phyloP scores from a whole-genome alignment of 306 rosid species.

The Luffa aegyptiaca region DNA sequence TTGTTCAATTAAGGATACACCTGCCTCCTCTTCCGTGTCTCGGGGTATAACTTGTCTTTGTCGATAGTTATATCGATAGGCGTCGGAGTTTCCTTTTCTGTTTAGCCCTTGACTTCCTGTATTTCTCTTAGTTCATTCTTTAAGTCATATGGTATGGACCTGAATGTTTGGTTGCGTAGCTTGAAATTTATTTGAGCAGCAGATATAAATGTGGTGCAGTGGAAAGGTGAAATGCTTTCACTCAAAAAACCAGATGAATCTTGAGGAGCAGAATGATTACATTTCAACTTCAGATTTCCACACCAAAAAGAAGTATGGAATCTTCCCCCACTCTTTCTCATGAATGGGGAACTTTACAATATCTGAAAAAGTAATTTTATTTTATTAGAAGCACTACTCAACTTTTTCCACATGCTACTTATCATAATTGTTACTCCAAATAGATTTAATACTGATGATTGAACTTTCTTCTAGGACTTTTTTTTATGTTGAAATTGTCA shows the following conservation, averaged over 20 bases:
- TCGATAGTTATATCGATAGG: not conserved
- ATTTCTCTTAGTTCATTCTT: not conserved
- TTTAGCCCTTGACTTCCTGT: not conserved
- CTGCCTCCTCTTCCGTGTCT: not conserved
- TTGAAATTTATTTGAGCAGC: not conserved
- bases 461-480: no score
- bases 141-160: not conserved
- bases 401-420: no score
- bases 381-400: no score
- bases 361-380: no score
- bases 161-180: not conserved
- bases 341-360: no score
- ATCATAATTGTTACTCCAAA: no score
- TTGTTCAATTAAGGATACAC: not conserved
- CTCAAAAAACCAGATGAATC: not conserved
- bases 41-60: not conserved
- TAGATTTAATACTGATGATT: no score
- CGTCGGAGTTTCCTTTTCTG: not conserved
- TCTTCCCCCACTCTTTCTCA: no score
- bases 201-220: not conserved
- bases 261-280: no score
- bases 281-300: no score
- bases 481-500: no score
- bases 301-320: no score
- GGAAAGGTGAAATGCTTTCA: not conserved